Conservation (phyloP, 371 early-diverging fungal genomes). For the Gilbertella persicaria region DNA sequence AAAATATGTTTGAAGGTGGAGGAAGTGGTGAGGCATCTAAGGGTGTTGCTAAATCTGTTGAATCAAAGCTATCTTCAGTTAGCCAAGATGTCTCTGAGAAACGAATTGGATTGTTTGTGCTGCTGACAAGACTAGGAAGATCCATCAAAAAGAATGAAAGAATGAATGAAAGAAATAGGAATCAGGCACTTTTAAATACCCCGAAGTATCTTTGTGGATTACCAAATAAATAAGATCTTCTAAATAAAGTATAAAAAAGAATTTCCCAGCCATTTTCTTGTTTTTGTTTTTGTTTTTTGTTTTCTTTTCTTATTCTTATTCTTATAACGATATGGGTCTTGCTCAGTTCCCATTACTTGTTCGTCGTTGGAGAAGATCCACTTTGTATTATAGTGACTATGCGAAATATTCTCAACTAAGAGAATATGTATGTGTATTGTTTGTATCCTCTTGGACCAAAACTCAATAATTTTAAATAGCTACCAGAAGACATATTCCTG, state of each 20-base stretch:
- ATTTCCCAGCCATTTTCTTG: constrained; percentile 4
- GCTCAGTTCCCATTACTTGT: constrained; percentile 26
- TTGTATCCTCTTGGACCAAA: constrained; percentile 1
- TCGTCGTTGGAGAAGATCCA: constrained; percentile 23
- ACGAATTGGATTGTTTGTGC: constrained; percentile 12
- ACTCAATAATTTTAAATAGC: constrained; percentile 18
- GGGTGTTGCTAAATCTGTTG: constrained; percentile 35
- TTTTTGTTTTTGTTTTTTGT: constrained; percentile 1
- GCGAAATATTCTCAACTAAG: constrained; percentile 19
- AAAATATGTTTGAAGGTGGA: constrained; percentile 25
- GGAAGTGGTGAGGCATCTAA: constrained; percentile 38
- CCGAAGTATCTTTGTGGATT: constrained; percentile 18
- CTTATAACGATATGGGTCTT: constrained; percentile 12
- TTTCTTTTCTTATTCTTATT: too few relatives aligned
- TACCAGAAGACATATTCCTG: constrained; percentile 34
- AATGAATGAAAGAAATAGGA: constrained; percentile 14
- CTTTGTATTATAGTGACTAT: constrained; percentile 17
- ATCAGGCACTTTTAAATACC: constrained; percentile 10
- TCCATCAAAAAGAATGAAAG: constrained; percentile 14
- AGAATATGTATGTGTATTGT: constrained; percentile 23
- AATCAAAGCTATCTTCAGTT: constrained; percentile 41
- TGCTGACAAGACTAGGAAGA: constrained; percentile 7
- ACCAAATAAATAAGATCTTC: background rate
- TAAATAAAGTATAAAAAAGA: constrained; percentile 14
- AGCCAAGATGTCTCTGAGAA: constrained; percentile 36